Evolutionary conservation across 768 basidiomycete species (phyloP), one percentile per base, ranked within the genome.

Genomic region (Clitopilus hobsonii): DNA sequence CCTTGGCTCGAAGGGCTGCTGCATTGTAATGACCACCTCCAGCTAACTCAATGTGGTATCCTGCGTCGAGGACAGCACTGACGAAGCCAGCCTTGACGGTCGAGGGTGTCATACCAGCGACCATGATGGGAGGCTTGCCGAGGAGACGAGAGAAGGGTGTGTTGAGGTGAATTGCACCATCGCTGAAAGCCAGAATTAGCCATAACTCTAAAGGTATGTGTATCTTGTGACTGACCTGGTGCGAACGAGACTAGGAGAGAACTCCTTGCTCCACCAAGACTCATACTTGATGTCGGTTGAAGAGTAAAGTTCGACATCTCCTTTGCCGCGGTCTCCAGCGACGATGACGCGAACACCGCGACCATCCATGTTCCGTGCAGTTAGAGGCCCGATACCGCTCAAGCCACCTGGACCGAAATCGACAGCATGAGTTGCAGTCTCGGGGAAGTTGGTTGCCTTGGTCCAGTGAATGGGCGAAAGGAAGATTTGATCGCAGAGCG

Each of bases 71-170:
- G 47, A 96, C 82, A 6, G 97, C 95, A 56, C 88, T 86, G 64
- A 98, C 95, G 69, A 98, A 96, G 16, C 94, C 94, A 27, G 88
- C 88, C 68, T 95, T 88, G 60, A 99, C 97, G 27, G 97, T 99
- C 1, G 89, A 89, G 0, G 97, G 97, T 0, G 97, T 99, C 97
- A 99, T 98, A 56, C 97, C 97, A 49, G 95, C 96, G 32, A 99
- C 94, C 97, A 98, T 98, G 71, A 99, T 89, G 28, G 97, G 97
- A 2, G 97, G 86, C 74, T 98, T 99, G 63, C 94, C 93, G 38
- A 99, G 72, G 41, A 99, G 82, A 56, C 97, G 91, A 50, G 96
- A 96, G 81, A 98, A 96, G 3, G 94, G 89, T 0, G 96, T 98
- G 70, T 99, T 94, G 63, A 99, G 80, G 69, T 95, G 88, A 52